Evolutionary conservation across 2,329 filamentous ascomycete species (phyloP).

Genomic region (Xylaria sp.): DNA sequence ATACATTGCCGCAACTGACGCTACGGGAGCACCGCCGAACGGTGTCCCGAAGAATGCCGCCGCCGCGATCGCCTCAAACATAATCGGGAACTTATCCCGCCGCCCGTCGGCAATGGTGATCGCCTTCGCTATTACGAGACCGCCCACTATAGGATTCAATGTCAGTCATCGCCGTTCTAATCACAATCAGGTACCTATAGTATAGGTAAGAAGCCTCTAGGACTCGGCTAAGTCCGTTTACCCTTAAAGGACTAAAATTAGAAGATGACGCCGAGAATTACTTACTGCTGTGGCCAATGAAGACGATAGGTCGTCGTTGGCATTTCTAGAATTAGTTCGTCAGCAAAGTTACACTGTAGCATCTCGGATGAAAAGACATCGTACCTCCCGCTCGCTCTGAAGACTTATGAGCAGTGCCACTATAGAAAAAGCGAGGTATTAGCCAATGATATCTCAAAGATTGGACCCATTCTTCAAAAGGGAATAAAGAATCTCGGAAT

Average conservation of each 20-base stretch:
- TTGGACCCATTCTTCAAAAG: neutral
- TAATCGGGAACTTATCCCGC: slow-evolving; percentile 51
- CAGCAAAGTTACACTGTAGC: neutral
- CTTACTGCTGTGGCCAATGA: slow-evolving; percentile 55
- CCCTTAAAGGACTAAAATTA: neutral
- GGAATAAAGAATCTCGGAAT: neutral
- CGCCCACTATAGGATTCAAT: slow-evolving; percentile 49
- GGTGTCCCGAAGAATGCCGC: slow-evolving; percentile 57
- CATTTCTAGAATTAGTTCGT: slow-evolving; percentile 41
- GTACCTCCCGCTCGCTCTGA: slow-evolving; percentile 52
- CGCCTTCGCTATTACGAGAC: slow-evolving; percentile 57
- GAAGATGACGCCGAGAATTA: neutral
- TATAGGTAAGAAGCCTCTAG: neutral
- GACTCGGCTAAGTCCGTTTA: neutral
- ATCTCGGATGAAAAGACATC: neutral
- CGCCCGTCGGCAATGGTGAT: slow-evolving; percentile 51
- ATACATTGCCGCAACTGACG: slow-evolving; percentile 54
- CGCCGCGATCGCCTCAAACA: slow-evolving; percentile 56
- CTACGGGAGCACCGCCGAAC: slow-evolving; percentile 53
- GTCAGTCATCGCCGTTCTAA: slow-evolving; percentile 11
- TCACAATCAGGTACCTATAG: neutral
- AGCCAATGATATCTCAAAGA: neutral
- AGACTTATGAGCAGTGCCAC: slow-evolving; percentile 52
- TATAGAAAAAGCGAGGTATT: neutral
- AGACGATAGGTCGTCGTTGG: slow-evolving; percentile 54